phyloP scores from a whole-genome alignment of 441 rosid species.

The Aquilaria agallochum region DNA sequence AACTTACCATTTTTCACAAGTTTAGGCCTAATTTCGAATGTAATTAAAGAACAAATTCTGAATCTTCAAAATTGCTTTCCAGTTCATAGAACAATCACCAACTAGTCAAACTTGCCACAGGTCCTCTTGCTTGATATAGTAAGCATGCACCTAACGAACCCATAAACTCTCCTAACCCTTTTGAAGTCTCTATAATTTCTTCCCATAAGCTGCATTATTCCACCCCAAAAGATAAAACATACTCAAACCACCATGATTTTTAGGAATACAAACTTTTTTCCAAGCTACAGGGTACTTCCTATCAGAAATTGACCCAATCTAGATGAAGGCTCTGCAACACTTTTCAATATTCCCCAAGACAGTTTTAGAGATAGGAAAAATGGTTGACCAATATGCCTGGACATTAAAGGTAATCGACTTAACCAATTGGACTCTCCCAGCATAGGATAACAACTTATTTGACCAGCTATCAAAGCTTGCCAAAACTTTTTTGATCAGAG shows the following conservation, averaged over 20 bases:
- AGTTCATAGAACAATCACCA: too few species aligned
- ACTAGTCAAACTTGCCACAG: too few species aligned
- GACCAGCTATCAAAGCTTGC: not conserved
- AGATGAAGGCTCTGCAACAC: not conserved
- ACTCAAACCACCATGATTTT: not conserved
- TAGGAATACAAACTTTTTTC: not conserved
- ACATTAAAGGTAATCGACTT: too few species aligned
- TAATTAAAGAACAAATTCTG: too few species aligned
- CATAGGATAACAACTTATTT: not conserved
- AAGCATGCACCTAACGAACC: too few species aligned
- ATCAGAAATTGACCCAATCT: not conserved
- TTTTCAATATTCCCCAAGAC: not conserved
- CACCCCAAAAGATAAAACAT: not conserved
- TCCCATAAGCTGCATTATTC: not conserved
- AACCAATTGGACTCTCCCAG: not conserved
- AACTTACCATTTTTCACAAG: too few species aligned
- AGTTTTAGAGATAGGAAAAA: not conserved
- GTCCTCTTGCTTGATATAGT: too few species aligned
- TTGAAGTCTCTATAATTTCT: too few species aligned
- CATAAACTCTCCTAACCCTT: too few species aligned
- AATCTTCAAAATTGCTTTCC: too few species aligned
- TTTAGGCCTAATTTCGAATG: too few species aligned
- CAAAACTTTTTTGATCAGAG: too few species aligned
- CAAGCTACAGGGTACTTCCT: not conserved
- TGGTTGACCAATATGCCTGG: not conserved